Evolutionary conservation across 805 yeast genomes (phyloP).

Genomic region (Kodamaea fukazawae): DNA sequence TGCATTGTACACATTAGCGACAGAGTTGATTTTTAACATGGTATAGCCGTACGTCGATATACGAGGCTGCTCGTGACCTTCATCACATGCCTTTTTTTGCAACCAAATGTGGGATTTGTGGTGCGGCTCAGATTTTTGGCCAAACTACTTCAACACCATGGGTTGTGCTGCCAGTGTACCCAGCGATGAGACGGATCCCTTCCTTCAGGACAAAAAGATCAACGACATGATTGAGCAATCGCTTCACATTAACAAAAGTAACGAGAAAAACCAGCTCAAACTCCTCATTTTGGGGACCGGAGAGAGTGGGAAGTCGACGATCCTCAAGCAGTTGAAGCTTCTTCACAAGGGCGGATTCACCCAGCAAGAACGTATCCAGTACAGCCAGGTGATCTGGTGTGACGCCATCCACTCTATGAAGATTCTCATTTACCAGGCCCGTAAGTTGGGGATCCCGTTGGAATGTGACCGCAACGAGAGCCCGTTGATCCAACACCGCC

Average conservation of each 20-base stretch:
- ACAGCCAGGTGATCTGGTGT: slow-evolving; percentile 87
- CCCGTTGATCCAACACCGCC: slow-evolving; percentile 45
- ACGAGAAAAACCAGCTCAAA: slow-evolving; percentile 60
- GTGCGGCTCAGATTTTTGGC: slow-evolving; percentile 16
- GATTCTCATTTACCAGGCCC: slow-evolving; percentile 67
- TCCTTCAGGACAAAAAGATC: slow-evolving; percentile 49
- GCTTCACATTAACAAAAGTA: slow-evolving; percentile 48
- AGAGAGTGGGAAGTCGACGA: slow-evolving; percentile 92
- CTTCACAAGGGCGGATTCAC: slow-evolving; percentile 85
- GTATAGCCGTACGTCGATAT: too few species aligned
- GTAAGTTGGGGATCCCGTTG: slow-evolving; percentile 59
- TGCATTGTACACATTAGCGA: too few species aligned
- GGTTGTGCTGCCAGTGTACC: slow-evolving; percentile 66
- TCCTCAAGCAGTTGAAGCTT: slow-evolving; percentile 81
- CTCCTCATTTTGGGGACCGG: slow-evolving; percentile 88
- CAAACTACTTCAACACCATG: slow-evolving; percentile 38
- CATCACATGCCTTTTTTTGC: too few species aligned
- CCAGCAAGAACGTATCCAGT: slow-evolving; percentile 73
- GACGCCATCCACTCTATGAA: slow-evolving; percentile 87
- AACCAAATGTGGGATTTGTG: slow-evolving; percentile 13
- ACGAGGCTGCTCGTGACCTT: too few species aligned
- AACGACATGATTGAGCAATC: slow-evolving; percentile 66
- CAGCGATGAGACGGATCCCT: slow-evolving; percentile 48
- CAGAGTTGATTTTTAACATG: too few species aligned
- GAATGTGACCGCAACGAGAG: slow-evolving; percentile 56